phyloP scores from a whole-genome alignment of 345 rosid species.

The Rhodamnia rubescens region DNA sequence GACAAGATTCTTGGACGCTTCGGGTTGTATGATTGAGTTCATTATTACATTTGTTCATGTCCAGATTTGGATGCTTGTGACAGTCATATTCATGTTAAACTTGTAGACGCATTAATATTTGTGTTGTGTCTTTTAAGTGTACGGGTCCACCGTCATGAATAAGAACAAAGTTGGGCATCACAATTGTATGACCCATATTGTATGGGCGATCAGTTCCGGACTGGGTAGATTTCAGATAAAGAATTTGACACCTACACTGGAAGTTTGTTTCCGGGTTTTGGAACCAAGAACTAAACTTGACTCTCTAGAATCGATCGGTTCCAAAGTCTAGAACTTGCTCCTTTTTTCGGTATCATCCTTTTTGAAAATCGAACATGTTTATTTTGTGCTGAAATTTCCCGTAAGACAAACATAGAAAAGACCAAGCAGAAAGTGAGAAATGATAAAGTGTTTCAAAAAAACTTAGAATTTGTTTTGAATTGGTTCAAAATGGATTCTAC shows the following conservation, averaged over 20 bases:
- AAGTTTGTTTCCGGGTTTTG: neutral
- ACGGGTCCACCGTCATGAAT: neutral
- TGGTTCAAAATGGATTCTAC: neutral
- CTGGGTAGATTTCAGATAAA: neutral
- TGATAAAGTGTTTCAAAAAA: neutral
- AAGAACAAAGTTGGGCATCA: neutral
- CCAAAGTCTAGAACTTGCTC: neutral
- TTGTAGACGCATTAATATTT: neutral
- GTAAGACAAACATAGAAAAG: neutral
- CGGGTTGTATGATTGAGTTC: neutral
- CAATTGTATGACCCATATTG: neutral
- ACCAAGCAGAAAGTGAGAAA: neutral
- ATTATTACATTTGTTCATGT: too few relatives aligned
- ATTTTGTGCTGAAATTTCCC: neutral
- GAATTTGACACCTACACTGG: accelerated
- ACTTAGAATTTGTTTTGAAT: neutral
- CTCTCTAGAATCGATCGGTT: neutral
- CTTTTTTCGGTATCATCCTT: neutral
- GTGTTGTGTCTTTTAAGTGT: neutral
- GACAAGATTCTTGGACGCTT: neutral
- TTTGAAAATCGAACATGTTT: neutral
- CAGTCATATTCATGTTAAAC: neutral
- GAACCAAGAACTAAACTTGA: neutral
- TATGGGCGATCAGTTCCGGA: neutral
- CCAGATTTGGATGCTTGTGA: neutral